Evolutionary conservation across 2,329 filamentous ascomycete species (phyloP).

Genomic region (Stylonectria norvegica): DNA sequence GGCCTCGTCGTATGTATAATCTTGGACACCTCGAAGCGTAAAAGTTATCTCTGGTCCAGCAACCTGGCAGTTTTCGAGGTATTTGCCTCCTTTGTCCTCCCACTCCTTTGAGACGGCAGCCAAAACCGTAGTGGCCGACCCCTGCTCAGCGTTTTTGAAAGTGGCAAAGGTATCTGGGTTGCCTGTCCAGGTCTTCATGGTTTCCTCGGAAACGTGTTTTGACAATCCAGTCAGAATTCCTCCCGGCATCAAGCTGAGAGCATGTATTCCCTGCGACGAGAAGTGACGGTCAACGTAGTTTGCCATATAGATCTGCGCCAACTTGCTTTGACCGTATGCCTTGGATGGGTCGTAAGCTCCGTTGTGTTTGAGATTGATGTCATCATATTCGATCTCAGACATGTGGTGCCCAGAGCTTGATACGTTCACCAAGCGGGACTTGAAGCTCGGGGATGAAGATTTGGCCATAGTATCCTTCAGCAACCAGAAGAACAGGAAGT

Average conservation of each 20-base stretch:
- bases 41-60: too few relatives aligned
- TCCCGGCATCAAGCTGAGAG: conserved; percentile 40
- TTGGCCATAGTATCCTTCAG: conserved; percentile 41
- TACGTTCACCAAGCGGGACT: conserved; percentile 44
- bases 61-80: background rate
- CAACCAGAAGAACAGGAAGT: conserved; percentile 52
- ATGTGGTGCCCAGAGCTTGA: conserved; percentile 41
- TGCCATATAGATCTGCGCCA: conserved; percentile 47
- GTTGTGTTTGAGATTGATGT: conserved; percentile 29
- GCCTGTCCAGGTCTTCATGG: background rate
- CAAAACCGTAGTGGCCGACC: conserved; percentile 1
- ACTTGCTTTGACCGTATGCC: conserved; percentile 46
- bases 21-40: too few relatives aligned
- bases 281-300: conserved; percentile 48
- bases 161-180: background rate
- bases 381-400: conserved; percentile 33
- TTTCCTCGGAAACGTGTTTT: background rate
- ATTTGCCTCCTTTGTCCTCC: conserved; percentile 5
- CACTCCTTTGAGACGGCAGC: conserved; percentile 1
- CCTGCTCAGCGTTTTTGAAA: conserved; percentile 5
- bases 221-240: conserved; percentile 28
- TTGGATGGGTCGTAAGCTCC: conserved; percentile 28
- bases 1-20: too few relatives aligned
- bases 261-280: conserved; percentile 39
- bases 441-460: conserved; percentile 34